Percentiles rank a stretch among this genome's conserved stretches.
phyloP scores from a whole-genome alignment of 441 rosid genomes.

The Kokia cookei region DNA sequence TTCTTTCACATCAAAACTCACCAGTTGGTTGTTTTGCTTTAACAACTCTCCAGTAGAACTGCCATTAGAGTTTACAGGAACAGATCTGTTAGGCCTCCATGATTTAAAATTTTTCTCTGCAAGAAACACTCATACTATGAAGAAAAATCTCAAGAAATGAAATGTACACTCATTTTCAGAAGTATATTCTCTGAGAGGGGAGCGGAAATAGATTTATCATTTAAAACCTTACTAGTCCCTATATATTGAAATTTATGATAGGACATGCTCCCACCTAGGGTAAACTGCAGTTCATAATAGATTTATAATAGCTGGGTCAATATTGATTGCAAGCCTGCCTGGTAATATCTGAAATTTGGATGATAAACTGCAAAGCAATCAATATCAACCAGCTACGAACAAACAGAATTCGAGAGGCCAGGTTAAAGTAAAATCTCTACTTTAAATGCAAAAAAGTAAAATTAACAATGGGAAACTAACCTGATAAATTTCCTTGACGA shows the following conservation, averaged over 20 bases:
- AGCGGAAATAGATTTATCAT: neutral
- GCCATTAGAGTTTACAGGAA: slow-evolving; percentile 18
- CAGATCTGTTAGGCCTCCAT: slow-evolving; percentile 36
- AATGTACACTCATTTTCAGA: neutral
- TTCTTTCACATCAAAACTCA: slow-evolving; percentile 21
- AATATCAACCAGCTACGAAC: neutral
- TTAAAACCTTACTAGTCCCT: neutral
- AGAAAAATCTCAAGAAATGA: neutral
- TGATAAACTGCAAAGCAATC: neutral
- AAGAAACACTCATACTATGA: slow-evolving; percentile 4
- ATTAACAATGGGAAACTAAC: slow-evolving; percentile 13
- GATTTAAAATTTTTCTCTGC: slow-evolving; percentile 46
- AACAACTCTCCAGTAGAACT: slow-evolving; percentile 21
- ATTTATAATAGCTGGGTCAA: neutral
- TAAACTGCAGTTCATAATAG: neutral
- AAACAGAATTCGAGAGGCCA: neutral
- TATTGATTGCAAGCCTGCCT: neutral
- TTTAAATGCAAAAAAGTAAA: neutral
- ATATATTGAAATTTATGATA: neutral
- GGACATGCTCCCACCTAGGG: neutral
- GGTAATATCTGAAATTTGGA: neutral
- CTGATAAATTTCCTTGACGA: slow-evolving; percentile 50
- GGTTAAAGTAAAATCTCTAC: neutral
- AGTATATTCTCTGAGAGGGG: neutral
- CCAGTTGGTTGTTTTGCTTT: slow-evolving; percentile 25